phyloP scores from a whole-genome alignment of 768 basidiomycete genomes.

The Tylopilus intermedius region DNA sequence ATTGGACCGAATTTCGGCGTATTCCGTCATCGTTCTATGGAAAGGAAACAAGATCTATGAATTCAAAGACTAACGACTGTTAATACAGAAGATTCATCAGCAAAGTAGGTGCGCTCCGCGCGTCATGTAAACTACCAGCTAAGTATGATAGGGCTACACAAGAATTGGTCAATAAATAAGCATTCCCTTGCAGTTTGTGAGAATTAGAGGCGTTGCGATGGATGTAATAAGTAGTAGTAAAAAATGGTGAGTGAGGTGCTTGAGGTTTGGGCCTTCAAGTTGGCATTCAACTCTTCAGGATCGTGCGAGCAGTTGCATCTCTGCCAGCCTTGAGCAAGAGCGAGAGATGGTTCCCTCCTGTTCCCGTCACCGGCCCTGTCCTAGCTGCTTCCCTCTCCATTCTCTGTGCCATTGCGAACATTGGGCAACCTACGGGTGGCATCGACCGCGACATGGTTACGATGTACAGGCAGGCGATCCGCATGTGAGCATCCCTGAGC shows the following conservation, averaged over 20 bases:
- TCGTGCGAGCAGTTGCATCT: constrained; percentile 73
- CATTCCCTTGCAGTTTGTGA: background rate
- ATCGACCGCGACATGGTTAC: constrained; percentile 73
- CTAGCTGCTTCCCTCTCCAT: constrained; percentile 40
- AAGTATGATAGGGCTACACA: constrained; percentile 24
- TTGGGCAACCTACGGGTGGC: constrained; percentile 45
- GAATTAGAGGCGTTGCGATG: background rate
- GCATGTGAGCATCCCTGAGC: constrained; percentile 85
- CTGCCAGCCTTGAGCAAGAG: constrained; percentile 82
- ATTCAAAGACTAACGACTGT: background rate
- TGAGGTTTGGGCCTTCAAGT: background rate
- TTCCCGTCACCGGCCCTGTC: constrained; percentile 64
- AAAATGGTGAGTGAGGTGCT: constrained; percentile 8
- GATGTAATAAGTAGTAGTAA: constrained; percentile 11
- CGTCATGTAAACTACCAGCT: constrained; percentile 14
- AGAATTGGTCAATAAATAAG: constrained; percentile 28
- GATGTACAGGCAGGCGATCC: constrained; percentile 82
- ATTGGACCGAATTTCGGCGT: background rate
- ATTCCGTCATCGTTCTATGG: background rate
- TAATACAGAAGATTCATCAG: constrained; percentile 17
- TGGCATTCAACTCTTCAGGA: constrained; percentile 35
- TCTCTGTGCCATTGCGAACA: constrained; percentile 50
- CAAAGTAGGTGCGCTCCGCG: constrained; percentile 6
- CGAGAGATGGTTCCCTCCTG: constrained; percentile 84
- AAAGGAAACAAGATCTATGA: background rate